Evolutionary conservation across 1,284 basidiomycete genomes (phyloP).

Genomic region (Coniferiporia weirii): DNA sequence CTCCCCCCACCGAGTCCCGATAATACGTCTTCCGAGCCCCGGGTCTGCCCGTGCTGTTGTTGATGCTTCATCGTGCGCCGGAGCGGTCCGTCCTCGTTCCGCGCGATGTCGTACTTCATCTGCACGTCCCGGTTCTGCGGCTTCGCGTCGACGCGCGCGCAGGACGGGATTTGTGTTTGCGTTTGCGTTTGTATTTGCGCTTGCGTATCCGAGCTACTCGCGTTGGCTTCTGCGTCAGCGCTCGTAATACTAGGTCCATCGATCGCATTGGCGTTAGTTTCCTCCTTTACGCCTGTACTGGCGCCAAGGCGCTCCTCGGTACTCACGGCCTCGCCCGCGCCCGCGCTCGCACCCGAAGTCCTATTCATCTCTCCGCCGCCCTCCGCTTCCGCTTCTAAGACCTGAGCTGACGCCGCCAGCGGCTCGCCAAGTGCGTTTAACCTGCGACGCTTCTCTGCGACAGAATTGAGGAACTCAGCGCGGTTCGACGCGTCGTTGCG

Average conservation of each 20-base stretch:
- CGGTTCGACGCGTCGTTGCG: slow-evolving; percentile 71
- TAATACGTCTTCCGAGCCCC: slow-evolving; percentile 10
- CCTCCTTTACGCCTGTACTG: not conserved
- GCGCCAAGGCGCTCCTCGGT: not conserved
- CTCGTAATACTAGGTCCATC: not conserved
- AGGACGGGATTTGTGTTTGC: slow-evolving; percentile 37
- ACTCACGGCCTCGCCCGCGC: not conserved
- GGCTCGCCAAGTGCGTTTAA: slow-evolving; percentile 23
- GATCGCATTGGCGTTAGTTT: not conserved
- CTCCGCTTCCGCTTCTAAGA: not conserved
- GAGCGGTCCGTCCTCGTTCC: slow-evolving; percentile 71
- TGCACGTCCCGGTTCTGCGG: slow-evolving; percentile 64
- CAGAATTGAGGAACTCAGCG: slow-evolving; percentile 59
- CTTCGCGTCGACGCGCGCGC: slow-evolving; percentile 68
- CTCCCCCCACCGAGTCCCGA: slow-evolving; percentile 22
- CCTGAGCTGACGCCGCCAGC: not conserved
- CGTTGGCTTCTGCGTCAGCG: too few relatives aligned
- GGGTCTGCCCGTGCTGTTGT: slow-evolving; percentile 20
- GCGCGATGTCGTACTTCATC: slow-evolving; percentile 79
- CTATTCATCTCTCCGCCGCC: not conserved
- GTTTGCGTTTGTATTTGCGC: too few relatives aligned
- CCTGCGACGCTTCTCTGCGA: slow-evolving; percentile 46
- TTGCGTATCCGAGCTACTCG: too few relatives aligned
- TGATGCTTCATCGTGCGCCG: slow-evolving; percentile 43
- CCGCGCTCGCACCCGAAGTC: too few relatives aligned